phyloP scores from a whole-genome alignment of 495 filamentous ascomycete genomes.

The Neurospora sp. region DNA sequence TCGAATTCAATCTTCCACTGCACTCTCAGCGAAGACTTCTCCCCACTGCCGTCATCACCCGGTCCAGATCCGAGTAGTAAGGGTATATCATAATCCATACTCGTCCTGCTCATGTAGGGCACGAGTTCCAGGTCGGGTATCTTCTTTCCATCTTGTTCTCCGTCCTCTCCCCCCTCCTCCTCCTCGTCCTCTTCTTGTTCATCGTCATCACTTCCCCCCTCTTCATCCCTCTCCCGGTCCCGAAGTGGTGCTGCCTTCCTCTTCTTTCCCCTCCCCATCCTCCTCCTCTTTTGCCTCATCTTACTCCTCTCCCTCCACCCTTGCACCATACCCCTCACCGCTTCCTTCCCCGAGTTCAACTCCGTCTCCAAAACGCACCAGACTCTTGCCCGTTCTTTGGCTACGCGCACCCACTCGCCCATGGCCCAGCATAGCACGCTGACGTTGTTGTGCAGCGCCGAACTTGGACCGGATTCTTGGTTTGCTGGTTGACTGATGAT shows the following conservation, averaged over 20 bases:
- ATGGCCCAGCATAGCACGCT: constrained; percentile 40
- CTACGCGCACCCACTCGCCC: constrained; percentile 41
- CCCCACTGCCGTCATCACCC: constrained; percentile 1
- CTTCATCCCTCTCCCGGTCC: neutral
- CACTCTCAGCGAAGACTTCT: constrained; percentile 28
- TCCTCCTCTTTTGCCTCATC: constrained; percentile 9
- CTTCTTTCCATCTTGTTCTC: neutral
- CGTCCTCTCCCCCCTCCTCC: neutral
- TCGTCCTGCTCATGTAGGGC: constrained; percentile 33
- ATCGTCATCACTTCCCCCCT: constrained; percentile 5
- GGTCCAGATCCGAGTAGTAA: neutral
- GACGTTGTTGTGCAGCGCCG: constrained; percentile 31
- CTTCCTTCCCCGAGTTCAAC: constrained; percentile 23
- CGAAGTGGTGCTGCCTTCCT: neutral
- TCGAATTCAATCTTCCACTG: constrained; percentile 51
- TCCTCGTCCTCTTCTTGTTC: constrained; percentile 1
- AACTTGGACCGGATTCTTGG: constrained; percentile 5
- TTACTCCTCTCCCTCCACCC: constrained; percentile 16
- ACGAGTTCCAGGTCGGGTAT: constrained; percentile 12
- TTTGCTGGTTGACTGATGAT: constrained; percentile 1
- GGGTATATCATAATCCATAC: constrained; percentile 31
- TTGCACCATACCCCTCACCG: constrained; percentile 16
- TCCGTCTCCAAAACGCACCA: constrained; percentile 34
- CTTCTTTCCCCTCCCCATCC: constrained; percentile 7
- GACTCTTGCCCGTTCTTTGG: constrained; percentile 32